Evolutionary conservation across 106 monocot genomes (phyloP).

Genomic region (Allium sativum): DNA sequence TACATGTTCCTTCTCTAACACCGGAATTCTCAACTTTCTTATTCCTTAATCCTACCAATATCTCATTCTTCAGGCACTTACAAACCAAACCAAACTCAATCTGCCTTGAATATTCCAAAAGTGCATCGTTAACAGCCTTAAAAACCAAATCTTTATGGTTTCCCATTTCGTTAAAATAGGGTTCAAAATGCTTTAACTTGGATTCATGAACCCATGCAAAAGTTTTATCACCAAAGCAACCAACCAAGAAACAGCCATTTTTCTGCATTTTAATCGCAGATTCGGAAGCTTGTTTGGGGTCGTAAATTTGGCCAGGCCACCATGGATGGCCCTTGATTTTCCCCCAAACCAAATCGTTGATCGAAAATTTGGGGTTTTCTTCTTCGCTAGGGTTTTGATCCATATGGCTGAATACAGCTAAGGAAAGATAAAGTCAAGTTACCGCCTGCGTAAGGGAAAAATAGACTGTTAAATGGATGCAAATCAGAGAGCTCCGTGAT

Average conservation of each 20-base stretch:
- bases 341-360: slow-evolving; percentile 74
- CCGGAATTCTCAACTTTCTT: slow-evolving; percentile 57
- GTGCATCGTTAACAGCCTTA: slow-evolving; percentile 31
- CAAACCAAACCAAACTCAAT: slow-evolving; percentile 44
- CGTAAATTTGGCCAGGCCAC: slow-evolving; percentile 89
- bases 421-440: too few species aligned
- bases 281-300: slow-evolving; percentile 56
- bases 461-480: too few species aligned
- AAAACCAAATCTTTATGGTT: slow-evolving; percentile 45
- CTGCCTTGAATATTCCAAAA: slow-evolving; percentile 54
- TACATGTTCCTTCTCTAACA: slow-evolving; percentile 23
- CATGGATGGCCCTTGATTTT: slow-evolving; percentile 85
- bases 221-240: slow-evolving; percentile 73
- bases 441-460: too few species aligned
- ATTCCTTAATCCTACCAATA: slow-evolving; percentile 15
- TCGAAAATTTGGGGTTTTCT: slow-evolving; percentile 15
- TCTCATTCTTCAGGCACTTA: slow-evolving; percentile 19
- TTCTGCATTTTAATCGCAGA: slow-evolving; percentile 46
- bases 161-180: slow-evolving; percentile 44
- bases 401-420: too few species aligned
- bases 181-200: slow-evolving; percentile 41
- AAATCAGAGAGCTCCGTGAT: too few species aligned
- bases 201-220: slow-evolving; percentile 80
- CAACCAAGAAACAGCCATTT: slow-evolving; percentile 48
- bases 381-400: slow-evolving; percentile 4